Base-by-base conservation (phyloP, 176 grass and related monocot species). In the Phoenix roebelenii region DNA sequence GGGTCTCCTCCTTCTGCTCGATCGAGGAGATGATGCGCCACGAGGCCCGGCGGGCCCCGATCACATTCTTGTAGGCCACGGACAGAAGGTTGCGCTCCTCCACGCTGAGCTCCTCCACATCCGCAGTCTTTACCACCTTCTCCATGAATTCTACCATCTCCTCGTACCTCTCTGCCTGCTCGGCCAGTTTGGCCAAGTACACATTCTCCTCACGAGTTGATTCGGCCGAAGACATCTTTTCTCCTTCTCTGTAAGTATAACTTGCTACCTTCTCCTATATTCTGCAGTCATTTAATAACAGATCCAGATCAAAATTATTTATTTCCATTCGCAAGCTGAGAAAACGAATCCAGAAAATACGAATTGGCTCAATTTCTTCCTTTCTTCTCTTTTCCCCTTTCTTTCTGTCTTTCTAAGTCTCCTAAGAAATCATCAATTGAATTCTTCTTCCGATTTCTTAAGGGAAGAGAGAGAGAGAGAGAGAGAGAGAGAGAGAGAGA, bases 111-210 rank as follows among this genome's bases (percentile, higher is more conserved):
- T 66, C 50, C 7, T 66, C 24, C 9, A 28, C 24, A 28, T 66
- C 23, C 16, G 19, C 64, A 10, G 64, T 26, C 64, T 66, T 66
- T 9, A 50, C 64, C 49, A 66, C 64, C 64, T 54, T 66, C 64
- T 66, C 64, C 64, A 66, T 66, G 24, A 66, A 66, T 15, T 66
- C 64, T 23, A 66, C 64, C 64, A 66, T 66, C 23, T 66, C 64
- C 50, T 66, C 64, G 23, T 66, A 66, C 15, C 64, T 22, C 50
- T 66, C 64, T 3, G 64, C 64, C 50, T 66, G 64, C 64, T 66
- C 64, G 2, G 64, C 64, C 49, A 66, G 64, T 25, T 66, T 66
- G 17, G 61, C 61, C 61, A 51, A 16, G 61, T 64, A 64, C 5
- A 64, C 61, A 50, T 64, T 64, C 61, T 64, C 64, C 64, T 66